Percentiles rank a stretch among this genome's conserved stretches.
Conservation (phyloP, 495 filamentous ascomycete genomes). For the Astrothelium subdiscretum region DNA sequence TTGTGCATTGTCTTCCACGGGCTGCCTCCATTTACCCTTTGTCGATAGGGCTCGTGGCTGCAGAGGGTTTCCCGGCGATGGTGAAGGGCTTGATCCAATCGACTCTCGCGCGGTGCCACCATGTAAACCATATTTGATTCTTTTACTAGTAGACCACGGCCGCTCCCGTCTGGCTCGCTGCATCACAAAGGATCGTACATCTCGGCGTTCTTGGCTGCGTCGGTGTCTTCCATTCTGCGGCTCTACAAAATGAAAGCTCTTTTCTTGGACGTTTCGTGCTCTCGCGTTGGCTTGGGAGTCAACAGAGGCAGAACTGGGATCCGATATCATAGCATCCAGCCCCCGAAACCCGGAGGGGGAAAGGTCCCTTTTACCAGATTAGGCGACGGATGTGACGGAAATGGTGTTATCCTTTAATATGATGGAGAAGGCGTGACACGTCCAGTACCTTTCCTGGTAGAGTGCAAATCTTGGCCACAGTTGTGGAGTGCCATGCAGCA, state of each 20-base stretch:
- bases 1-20: neutral
- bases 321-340: neutral
- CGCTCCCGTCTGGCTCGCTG: constrained; percentile 20
- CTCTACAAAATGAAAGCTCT: constrained; percentile 23
- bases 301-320: neutral
- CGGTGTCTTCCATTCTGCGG: constrained; percentile 19
- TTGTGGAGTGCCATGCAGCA: neutral
- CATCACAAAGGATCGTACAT: constrained; percentile 24
- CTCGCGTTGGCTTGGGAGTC: neutral
- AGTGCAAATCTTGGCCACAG: neutral
- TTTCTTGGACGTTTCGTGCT: neutral
- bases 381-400: neutral
- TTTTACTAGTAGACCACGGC: constrained; percentile 24
- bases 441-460: neutral
- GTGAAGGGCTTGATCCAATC: neutral
- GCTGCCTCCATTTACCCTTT: neutral
- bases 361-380: neutral
- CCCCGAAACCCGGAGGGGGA: neutral
- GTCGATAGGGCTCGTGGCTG: neutral
- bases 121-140: constrained; percentile 12
- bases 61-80: neutral
- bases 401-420: neutral
- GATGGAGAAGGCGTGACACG: neutral
- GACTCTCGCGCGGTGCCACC: constrained; percentile 9
- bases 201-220: constrained; percentile 19